These are phyloP conservation scores for Serendipita sp. DNA, from an alignment of 768 basidiomycete species.

Conservation along the genomic window DNA sequence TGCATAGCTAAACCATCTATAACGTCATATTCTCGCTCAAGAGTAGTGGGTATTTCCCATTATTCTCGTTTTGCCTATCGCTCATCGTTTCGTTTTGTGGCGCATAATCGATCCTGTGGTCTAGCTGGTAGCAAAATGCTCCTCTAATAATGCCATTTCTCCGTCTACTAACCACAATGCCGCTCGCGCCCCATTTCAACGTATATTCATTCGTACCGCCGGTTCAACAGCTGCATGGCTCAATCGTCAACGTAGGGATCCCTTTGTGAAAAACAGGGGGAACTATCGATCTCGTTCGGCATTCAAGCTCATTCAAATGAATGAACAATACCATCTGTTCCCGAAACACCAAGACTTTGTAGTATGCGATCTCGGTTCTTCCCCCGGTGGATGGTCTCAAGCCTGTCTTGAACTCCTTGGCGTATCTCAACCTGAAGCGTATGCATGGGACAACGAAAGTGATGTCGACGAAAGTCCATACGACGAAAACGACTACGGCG, in stretches of 20 bases:
- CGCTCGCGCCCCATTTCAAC: too few species aligned
- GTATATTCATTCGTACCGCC: not conserved
- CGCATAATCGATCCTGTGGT: too few species aligned
- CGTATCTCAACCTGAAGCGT: not conserved
- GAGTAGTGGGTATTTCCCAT: not conserved
- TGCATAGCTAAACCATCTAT: too few species aligned
- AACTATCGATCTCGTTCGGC: constrained; percentile 74
- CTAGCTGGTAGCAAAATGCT: too few species aligned
- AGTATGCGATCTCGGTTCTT: constrained; percentile 79
- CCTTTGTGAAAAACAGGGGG: constrained; percentile 44
- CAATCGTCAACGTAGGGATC: constrained; percentile 50
- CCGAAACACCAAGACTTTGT: constrained; percentile 19
- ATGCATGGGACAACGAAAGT: constrained; percentile 19
- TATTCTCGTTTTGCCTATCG: not conserved
- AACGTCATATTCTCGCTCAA: too few species aligned
- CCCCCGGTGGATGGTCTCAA: constrained; percentile 91
- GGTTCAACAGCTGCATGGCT: constrained; percentile 32
- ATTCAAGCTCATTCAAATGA: constrained; percentile 78
- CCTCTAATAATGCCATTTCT: too few species aligned
- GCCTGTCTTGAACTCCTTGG: constrained; percentile 54
- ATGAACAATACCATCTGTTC: constrained; percentile 38
- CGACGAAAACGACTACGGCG: not conserved
- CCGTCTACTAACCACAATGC: too few species aligned
- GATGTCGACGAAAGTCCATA: not conserved
- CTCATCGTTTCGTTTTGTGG: too few species aligned